Percentiles rank a stretch among this genome's conserved stretches.
phyloP scores from a whole-genome alignment of 371 early-diverging fungal species.

The Lichtheimia ornata region DNA sequence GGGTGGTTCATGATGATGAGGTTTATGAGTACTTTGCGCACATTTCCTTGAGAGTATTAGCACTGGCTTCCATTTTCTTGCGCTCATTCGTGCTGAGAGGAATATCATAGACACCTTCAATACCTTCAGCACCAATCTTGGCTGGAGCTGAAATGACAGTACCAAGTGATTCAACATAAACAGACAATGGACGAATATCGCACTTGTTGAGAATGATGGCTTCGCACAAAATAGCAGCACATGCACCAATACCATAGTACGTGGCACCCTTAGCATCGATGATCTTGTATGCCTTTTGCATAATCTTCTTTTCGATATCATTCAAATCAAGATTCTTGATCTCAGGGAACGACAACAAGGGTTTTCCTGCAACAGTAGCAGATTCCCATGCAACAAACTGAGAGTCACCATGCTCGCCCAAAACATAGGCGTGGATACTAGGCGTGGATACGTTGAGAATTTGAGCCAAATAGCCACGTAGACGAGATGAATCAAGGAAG shows the following conservation, averaged over 20 bases:
- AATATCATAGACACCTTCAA: slow-evolving; percentile 66
- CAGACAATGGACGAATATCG: slow-evolving; percentile 67
- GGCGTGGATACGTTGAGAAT: slow-evolving; percentile 64
- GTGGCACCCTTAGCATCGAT: slow-evolving; percentile 88
- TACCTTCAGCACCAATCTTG: slow-evolving; percentile 71
- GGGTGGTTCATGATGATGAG: neutral
- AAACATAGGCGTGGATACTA: slow-evolving; percentile 78
- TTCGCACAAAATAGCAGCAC: slow-evolving; percentile 71
- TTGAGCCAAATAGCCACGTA: slow-evolving; percentile 66
- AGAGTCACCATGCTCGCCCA: slow-evolving; percentile 89
- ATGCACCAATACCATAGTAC: slow-evolving; percentile 86
- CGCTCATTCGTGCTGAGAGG: slow-evolving; percentile 59
- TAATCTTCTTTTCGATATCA: slow-evolving; percentile 54
- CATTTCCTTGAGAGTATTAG: slow-evolving; percentile 36
- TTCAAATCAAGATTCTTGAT: slow-evolving; percentile 57
- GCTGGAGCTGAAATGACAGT: slow-evolving; percentile 75
- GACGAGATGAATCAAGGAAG: slow-evolving; percentile 78
- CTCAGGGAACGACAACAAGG: slow-evolving; percentile 65
- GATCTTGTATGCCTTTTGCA: slow-evolving; percentile 81
- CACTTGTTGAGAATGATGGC: slow-evolving; percentile 67
- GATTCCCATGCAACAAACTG: slow-evolving; percentile 85
- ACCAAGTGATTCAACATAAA: slow-evolving; percentile 60
- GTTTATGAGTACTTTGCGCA: slow-evolving; percentile 10
- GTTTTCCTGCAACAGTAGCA: slow-evolving; percentile 74
- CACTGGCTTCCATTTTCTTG: slow-evolving; percentile 32